Conservation (phyloP, 495 filamentous ascomycete genomes). For the Tuber melanosporum region DNA sequence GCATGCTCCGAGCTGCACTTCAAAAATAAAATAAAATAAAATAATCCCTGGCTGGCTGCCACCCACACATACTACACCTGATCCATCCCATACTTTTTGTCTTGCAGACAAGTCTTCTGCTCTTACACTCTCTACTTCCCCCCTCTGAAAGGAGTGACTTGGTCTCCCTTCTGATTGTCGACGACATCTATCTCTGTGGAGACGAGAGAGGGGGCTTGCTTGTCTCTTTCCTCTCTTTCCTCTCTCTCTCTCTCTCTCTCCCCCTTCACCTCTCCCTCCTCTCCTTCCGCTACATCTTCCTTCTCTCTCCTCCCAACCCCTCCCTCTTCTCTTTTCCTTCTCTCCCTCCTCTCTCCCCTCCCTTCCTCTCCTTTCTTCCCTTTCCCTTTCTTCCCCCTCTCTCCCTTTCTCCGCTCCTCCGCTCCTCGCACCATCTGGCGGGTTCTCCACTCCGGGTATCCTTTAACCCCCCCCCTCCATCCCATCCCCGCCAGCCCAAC, state of each 20-base stretch:
- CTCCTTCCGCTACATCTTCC: slow-evolving; percentile 29
- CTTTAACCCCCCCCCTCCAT: slow-evolving; percentile 23
- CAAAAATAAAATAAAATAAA: neutral
- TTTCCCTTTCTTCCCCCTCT: slow-evolving; percentile 2
- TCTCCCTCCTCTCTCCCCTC: slow-evolving; percentile 4
- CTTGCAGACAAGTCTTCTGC: neutral
- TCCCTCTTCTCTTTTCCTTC: slow-evolving; percentile 23
- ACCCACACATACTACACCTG: neutral
- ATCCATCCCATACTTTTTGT: neutral
- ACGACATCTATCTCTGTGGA: neutral
- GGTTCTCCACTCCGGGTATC: slow-evolving; percentile 27
- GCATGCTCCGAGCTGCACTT: neutral
- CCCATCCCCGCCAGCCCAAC: slow-evolving; percentile 37
- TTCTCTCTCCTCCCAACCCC: slow-evolving; percentile 16
- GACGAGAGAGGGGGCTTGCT: slow-evolving; percentile 1
- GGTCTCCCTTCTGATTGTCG: neutral
- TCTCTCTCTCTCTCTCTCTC: slow-evolving; percentile 19
- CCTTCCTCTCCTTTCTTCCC: neutral
- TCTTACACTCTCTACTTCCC: neutral
- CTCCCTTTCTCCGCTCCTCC: slow-evolving; percentile 31
- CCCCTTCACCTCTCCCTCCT: slow-evolving; percentile 40
- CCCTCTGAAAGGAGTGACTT: neutral
- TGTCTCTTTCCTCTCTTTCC: neutral
- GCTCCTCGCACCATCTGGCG: slow-evolving; percentile 34
- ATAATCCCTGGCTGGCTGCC: neutral